phyloP scores from a whole-genome alignment of 805 yeast genomes.

The Scheffersomyces ergatensis region DNA sequence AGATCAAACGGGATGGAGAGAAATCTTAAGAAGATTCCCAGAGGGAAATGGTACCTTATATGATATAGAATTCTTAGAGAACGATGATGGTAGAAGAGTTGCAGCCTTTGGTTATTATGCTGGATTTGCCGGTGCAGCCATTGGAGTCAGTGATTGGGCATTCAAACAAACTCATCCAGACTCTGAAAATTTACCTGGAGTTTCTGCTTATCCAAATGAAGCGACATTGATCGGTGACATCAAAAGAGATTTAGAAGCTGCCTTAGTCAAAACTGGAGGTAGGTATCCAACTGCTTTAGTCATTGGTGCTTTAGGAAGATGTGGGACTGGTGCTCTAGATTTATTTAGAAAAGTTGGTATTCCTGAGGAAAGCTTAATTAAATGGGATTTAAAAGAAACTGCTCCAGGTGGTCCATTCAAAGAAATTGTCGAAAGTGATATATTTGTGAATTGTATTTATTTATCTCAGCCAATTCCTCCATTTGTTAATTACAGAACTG shows the following conservation, averaged over 20 bases:
- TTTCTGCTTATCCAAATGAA: slow-evolving; percentile 82
- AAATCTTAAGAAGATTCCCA: slow-evolving; percentile 84
- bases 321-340: slow-evolving; percentile 96
- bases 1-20: slow-evolving; percentile 96
- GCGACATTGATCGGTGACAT: slow-evolving; percentile 69
- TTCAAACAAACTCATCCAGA: slow-evolving; percentile 76
- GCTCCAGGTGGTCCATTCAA: slow-evolving; percentile 95
- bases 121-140: slow-evolving; percentile 99
- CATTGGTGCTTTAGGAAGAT: slow-evolving; percentile 97
- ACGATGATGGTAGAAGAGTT: slow-evolving; percentile 95
- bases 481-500: slow-evolving; percentile 66
- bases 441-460: slow-evolving; percentile 95
- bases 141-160: slow-evolving; percentile 93
- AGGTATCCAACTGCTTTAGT: slow-evolving; percentile 76
- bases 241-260: slow-evolving; percentile 53
- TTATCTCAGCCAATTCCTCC: slow-evolving; percentile 92
- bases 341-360: slow-evolving; percentile 79
- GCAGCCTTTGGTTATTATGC: slow-evolving; percentile 99
- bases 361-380: slow-evolving; percentile 76
- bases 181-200: slow-evolving; percentile 70
- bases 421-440: slow-evolving; percentile 84
- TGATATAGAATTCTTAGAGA: slow-evolving; percentile 91
- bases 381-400: slow-evolving; percentile 98
- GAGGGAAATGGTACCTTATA: slow-evolving; percentile 88
- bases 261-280: slow-evolving; percentile 57